phyloP scores from a whole-genome alignment of 2,329 filamentous ascomycete genomes.

The Venturia nashicola region DNA sequence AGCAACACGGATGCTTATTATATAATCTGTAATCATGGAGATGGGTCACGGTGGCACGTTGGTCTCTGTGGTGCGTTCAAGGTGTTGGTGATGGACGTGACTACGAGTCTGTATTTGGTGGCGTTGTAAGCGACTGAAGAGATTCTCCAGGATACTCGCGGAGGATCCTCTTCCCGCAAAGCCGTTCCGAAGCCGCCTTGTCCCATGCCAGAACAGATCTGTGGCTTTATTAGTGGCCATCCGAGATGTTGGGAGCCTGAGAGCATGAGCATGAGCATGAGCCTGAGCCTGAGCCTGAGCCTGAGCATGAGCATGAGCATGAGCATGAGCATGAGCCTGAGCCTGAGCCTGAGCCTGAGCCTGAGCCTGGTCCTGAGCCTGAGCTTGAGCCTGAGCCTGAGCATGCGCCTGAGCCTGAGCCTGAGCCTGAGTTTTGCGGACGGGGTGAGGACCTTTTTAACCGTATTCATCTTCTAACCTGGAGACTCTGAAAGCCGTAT shows the following conservation, averaged over 20 bases:
- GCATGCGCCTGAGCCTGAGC: too few species aligned
- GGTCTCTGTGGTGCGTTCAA: neutral
- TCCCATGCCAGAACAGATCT: neutral
- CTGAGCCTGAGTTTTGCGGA: too few species aligned
- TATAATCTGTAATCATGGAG: neutral
- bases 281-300: too few species aligned
- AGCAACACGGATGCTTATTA: neutral
- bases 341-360: too few species aligned
- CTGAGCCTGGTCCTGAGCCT: too few species aligned
- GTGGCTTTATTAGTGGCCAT: neutral
- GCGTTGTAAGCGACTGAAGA: neutral
- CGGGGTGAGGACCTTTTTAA: too few species aligned
- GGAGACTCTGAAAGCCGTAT: too few species aligned
- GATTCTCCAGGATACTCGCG: neutral
- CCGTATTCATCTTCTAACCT: too few species aligned
- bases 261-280: too few species aligned
- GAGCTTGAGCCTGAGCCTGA: too few species aligned
- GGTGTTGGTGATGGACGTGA: neutral
- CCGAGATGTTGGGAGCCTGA: neutral
- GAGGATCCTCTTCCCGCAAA: constrained; percentile 4
- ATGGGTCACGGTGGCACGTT: neutral
- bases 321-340: too few species aligned
- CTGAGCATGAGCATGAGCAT: too few species aligned
- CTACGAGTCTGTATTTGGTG: neutral
- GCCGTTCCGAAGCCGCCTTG: neutral